Base-by-base conservation (phyloP, 306 rosid genomes). In the Acmispon strigosus region DNA sequence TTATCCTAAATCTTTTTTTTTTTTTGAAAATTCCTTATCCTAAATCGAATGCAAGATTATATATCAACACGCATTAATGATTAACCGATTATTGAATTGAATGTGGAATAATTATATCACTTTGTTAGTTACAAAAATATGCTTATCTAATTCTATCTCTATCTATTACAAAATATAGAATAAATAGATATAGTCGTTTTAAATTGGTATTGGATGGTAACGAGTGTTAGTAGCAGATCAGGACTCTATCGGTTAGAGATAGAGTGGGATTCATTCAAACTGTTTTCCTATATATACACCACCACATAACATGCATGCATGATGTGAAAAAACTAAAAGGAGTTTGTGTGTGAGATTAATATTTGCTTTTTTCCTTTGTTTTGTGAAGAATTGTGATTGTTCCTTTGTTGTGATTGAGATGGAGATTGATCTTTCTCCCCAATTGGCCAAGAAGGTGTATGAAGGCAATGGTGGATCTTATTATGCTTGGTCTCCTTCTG, bases 361-460 rank as follows among this genome's bases (percentile, higher is more conserved):
- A 15, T 5, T 19, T 51, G 4, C 0, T 50, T 34, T 6, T 22
- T 17, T 29, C 8, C 24, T 2, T 64, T 42, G 24, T 22, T 13
- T 24, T 1, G 4, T 49, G 3, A 22, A 1, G 1, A 1, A 3
- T 22, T 22, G 24, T 22, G 24, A 22, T 16, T 49, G 10, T 63
- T 20, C 7, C 13, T 44, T 36, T 36, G 41, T 7, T 11, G n/a
- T 13, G 22, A 27, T 60, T 36, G 24, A 49, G 1, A 91, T 89
- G 96, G 97, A 87, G 27, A 48, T 91, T 69, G 88, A 89, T 79
- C 96, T 91, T 50, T 62, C 91, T 59, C 96, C 97, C 4, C 76
- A 74, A 80, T 80, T 89, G 83, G 51, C 96, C 8, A 89, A 82
- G 84, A 81, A 81, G 78, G 76, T 87, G 7, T 75, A 79, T 60